phyloP scores from a whole-genome alignment of 2,329 filamentous ascomycete species.

The Arthrocladium fulminans region DNA sequence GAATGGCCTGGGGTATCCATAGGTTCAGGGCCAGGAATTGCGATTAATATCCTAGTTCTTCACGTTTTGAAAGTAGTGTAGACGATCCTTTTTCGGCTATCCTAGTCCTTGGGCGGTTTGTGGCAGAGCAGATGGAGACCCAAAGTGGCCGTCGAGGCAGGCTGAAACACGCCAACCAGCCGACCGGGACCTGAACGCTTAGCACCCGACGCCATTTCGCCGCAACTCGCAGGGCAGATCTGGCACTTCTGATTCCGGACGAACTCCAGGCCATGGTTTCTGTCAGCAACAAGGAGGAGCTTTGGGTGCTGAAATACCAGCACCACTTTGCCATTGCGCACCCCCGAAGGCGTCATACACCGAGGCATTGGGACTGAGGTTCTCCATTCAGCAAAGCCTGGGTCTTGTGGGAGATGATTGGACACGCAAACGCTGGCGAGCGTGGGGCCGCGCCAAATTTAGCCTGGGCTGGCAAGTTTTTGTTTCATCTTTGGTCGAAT shows the following conservation, averaged over 20 bases:
- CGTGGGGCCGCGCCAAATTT: not conserved
- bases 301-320: not conserved
- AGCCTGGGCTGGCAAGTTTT: not conserved
- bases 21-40: no score
- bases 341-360: not conserved
- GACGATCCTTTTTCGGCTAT: not conserved
- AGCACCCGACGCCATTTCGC: not conserved
- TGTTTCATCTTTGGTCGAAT: not conserved
- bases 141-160: not conserved
- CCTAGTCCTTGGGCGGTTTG: not conserved
- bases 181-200: not conserved
- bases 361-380: not conserved
- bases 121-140: not conserved
- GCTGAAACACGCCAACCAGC: constrained; percentile 2
- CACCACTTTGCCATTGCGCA: no score
- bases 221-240: no score
- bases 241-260: no score
- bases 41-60: no score
- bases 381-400: not conserved
- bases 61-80: no score
- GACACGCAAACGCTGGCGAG: not conserved
- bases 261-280: no score
- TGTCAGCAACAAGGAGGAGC: no score
- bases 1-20: no score
- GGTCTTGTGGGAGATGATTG: not conserved